A percentile compares a stretch with the other conserved stretches of the same genome.
phyloP scores from a whole-genome alignment of 192 early-diverging fungal species.

The Phycomyces nitens region DNA sequence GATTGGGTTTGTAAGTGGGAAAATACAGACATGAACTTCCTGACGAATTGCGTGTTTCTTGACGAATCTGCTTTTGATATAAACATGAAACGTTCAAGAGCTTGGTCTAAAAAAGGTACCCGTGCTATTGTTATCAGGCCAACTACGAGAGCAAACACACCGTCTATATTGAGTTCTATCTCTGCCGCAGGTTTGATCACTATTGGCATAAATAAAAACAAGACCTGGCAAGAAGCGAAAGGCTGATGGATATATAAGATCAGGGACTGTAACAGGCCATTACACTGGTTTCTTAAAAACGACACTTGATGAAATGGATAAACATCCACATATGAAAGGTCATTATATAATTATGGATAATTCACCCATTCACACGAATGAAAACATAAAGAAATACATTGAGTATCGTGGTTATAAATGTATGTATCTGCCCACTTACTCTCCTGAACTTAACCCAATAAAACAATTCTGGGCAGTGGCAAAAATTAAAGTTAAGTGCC shows the following conservation, averaged over 20 bases:
- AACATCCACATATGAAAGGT: conserved; percentile 6
- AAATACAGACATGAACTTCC: conserved; percentile 1
- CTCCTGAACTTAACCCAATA: conserved; percentile 10
- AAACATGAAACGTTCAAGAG: neutral
- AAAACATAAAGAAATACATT: neutral
- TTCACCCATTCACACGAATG: neutral
- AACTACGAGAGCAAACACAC: conserved; percentile 12
- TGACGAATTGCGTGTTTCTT: conserved; percentile 3
- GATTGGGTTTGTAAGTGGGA: conserved; percentile 8
- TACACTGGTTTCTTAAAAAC: too few relatives aligned
- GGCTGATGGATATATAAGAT: conserved; percentile 4
- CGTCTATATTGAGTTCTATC: conserved; percentile 9
- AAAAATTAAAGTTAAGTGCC: conserved; percentile 1
- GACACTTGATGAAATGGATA: too few relatives aligned
- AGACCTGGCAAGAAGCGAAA: conserved; percentile 8
- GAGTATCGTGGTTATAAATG: neutral
- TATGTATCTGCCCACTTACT: conserved; percentile 10
- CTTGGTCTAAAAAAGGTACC: conserved; percentile 4
- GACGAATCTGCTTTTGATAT: neutral
- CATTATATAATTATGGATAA: conserved; percentile 10
- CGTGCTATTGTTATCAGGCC: conserved; percentile 4
- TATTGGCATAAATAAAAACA: neutral
- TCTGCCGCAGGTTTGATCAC: conserved; percentile 8
- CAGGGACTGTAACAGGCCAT: conserved; percentile 6
- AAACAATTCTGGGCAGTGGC: conserved; percentile 10